Evolutionary conservation across 1,284 basidiomycete genomes (phyloP), one percentile per base, ranked within the genome.

Genomic region (Mrakiaceae sp.): DNA sequence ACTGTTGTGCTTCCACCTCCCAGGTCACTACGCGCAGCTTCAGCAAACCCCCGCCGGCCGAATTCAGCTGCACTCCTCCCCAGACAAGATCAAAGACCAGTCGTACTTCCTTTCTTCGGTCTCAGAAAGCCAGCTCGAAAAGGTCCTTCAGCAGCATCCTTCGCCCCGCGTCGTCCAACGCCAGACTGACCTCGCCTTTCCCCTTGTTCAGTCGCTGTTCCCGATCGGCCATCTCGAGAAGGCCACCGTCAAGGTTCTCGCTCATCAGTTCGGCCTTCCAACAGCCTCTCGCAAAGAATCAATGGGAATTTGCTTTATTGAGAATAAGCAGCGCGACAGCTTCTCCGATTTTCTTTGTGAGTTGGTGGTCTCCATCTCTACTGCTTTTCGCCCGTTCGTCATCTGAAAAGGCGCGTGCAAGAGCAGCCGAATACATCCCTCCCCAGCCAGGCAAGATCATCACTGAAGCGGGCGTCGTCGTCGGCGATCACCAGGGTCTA

Each of bases 301-400:
- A 74, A 95, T 97, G 87, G 95, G 95, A 0, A 82, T 98, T n/a
- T 98, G 95, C 73, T 98, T 98, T 70, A 86, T 98, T 7, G 95
- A 94, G 11, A 50, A 56, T 3, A 43, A 57, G 39, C 54, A 93
- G 75, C 83, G 86, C 70, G 80, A 81, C 14, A 81, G 79, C 62
- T 95, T 95, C 71, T 80, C 81, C 54, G 77, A 83, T 0, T 95
- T 93, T 72, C 75, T 95, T 58, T 82, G 91, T 90, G 67, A 58
- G 74, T 71, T 27, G 46, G 16, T 47, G 60, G 8, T 44, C 39
- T 58, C 14, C 12, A 67, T 57, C 67, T 43, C 12, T 49, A n/a
- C 67, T 55, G 62, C 39, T 42, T 50, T 7, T 2, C 39, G 2
- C 6, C 39, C 8, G 44, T 56, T 44, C 14, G 14, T 12, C 7